phyloP scores from a whole-genome alignment of 2,329 filamentous ascomycete species.

The Penicillium expansum region DNA sequence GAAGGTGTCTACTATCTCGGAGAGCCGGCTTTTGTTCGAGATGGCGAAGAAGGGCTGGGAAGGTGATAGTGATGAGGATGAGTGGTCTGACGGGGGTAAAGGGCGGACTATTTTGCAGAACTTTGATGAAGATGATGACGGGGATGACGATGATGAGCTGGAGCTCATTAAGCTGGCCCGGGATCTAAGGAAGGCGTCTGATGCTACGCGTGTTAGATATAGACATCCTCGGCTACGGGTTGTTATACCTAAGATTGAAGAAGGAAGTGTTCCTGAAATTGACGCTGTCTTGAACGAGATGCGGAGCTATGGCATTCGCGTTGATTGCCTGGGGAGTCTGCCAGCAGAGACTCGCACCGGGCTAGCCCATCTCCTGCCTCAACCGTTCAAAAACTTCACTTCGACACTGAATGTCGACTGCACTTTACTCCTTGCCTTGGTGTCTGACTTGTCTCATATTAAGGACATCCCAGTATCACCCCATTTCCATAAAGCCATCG shows the following conservation, averaged over 20 bases:
- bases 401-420: constrained; percentile 48
- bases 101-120: constrained; percentile 29
- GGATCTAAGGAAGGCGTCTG: constrained; percentile 58
- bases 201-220: constrained; percentile 57
- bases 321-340: constrained; percentile 36
- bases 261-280: constrained; percentile 53
- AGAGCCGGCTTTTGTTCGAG: constrained; percentile 64
- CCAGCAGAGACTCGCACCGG: constrained; percentile 15
- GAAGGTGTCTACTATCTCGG: constrained; percentile 65
- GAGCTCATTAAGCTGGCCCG: constrained; percentile 60
- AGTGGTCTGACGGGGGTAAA: constrained; percentile 34
- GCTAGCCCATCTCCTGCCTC: constrained; percentile 39
- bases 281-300: constrained; percentile 58
- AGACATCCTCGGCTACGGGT: constrained; percentile 59
- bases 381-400: constrained; percentile 44
- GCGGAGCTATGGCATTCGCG: constrained; percentile 48
- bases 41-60: constrained; percentile 68
- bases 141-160: constrained; percentile 53
- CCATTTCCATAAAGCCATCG: constrained; percentile 59
- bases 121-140: constrained; percentile 27
- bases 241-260: constrained; percentile 58
- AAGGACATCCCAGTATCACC: constrained; percentile 45
- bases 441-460: constrained; percentile 69
- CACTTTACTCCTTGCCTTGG: constrained; percentile 68
- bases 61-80: constrained; percentile 46